Percentiles rank a stretch among this genome's conserved stretches.
These are phyloP conservation scores for Pterocarpus macrocarpus DNA, from an alignment of 306 rosid species.

Conservation along the genomic window DNA sequence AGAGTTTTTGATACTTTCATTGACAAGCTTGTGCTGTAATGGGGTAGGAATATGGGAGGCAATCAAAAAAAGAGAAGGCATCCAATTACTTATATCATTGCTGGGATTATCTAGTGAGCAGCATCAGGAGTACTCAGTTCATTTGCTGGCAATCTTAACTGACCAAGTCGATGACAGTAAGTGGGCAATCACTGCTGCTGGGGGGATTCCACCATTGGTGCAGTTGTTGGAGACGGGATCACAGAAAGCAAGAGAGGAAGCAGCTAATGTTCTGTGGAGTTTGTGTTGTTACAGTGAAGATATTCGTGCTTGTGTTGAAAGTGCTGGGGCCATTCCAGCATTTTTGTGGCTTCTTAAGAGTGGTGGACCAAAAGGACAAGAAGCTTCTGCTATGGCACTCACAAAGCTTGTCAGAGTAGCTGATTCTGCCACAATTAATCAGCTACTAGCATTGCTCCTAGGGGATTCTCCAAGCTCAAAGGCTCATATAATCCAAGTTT, in stretches of 20 bases:
- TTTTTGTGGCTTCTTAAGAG: slow-evolving; percentile 91
- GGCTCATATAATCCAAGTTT: slow-evolving; percentile 76
- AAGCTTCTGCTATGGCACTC: slow-evolving; percentile 93
- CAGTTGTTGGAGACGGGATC: slow-evolving; percentile 94
- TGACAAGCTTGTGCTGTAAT: slow-evolving; percentile 86
- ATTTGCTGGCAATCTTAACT: slow-evolving; percentile 81
- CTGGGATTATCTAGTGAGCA: slow-evolving; percentile 93
- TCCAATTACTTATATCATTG: slow-evolving; percentile 88
- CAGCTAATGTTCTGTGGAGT: slow-evolving; percentile 92
- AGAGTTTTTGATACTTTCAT: slow-evolving; percentile 72
- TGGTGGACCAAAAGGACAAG: slow-evolving; percentile 88
- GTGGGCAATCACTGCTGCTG: slow-evolving; percentile 99
- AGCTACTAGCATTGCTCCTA: slow-evolving; percentile 84
- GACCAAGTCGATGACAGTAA: slow-evolving; percentile 96
- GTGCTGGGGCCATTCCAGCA: slow-evolving; percentile 68
- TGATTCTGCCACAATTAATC: slow-evolving; percentile 94
- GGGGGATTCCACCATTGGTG: slow-evolving; percentile 96
- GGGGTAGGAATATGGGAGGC: slow-evolving; percentile 90
- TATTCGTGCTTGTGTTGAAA: slow-evolving; percentile 75
- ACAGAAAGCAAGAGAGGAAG: slow-evolving; percentile 93
- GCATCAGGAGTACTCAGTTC: slow-evolving; percentile 95
- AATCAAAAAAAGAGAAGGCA: slow-evolving; percentile 88
- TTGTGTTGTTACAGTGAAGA: slow-evolving; percentile 97
- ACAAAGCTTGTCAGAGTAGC: slow-evolving; percentile 82
- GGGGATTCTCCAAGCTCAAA: slow-evolving; percentile 84